phyloP scores from a whole-genome alignment of 371 early-diverging fungal genomes.

The Lichtheimia hyalospora region DNA sequence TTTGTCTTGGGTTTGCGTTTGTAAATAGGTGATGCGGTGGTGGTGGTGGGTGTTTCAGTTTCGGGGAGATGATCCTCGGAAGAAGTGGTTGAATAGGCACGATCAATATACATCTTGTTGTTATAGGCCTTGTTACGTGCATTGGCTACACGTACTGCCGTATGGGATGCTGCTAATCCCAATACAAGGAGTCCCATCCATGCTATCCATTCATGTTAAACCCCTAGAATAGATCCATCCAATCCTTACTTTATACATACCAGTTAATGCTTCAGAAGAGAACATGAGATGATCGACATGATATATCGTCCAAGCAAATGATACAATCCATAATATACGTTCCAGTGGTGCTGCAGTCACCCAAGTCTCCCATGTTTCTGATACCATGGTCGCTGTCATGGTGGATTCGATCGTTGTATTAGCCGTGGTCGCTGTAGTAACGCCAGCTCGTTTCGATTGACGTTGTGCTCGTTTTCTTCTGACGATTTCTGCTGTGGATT shows the following conservation, averaged over 20 bases:
- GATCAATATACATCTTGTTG: not conserved
- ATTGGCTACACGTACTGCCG: not conserved
- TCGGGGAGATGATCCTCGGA: conserved; percentile 21
- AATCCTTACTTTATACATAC: too few relatives aligned
- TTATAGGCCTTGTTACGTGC: not conserved
- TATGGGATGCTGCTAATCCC: not conserved
- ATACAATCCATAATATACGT: conserved; percentile 27
- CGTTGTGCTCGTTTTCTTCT: conserved; percentile 26
- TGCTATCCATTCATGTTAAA: not conserved
- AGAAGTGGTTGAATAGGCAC: conserved; percentile 20
- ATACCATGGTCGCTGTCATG: conserved; percentile 3
- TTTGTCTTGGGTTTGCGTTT: too few relatives aligned
- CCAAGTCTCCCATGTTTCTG: not conserved
- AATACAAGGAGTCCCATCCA: not conserved
- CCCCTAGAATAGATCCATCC: too few relatives aligned
- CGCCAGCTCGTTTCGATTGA: conserved; percentile 5
- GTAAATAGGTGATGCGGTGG: not conserved
- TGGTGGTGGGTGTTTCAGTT: not conserved
- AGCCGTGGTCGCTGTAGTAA: not conserved
- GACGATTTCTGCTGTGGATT: conserved; percentile 31
- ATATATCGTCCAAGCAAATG: conserved; percentile 27
- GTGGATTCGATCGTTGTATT: not conserved
- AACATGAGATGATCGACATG: not conserved
- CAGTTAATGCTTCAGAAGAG: not conserved
- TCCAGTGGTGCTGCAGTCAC: conserved; percentile 21